These are phyloP conservation scores for Tylopilus vinaceipallidus DNA, from an alignment of 768 basidiomycete species.

Conservation along the genomic window DNA sequence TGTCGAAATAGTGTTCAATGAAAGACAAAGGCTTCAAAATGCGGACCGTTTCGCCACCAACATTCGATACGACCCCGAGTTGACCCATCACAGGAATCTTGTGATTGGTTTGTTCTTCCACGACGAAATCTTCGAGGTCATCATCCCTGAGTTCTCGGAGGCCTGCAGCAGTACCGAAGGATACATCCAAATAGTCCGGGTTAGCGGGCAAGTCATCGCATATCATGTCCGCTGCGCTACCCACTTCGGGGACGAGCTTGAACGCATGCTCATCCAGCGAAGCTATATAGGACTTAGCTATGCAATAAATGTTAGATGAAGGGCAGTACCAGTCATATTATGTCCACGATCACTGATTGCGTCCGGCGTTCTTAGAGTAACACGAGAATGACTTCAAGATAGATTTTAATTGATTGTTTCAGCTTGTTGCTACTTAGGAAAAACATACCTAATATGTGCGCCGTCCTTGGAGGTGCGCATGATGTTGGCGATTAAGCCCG, in stretches of 20 bases:
- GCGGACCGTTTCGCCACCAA: constrained; percentile 85
- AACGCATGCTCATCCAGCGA: constrained; percentile 86
- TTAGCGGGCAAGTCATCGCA: constrained; percentile 90
- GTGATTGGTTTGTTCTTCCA: constrained; percentile 18
- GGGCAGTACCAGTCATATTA: constrained; percentile 30
- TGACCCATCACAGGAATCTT: constrained; percentile 25
- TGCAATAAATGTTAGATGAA: neutral
- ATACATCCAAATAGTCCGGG: constrained; percentile 80
- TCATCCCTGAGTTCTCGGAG: constrained; percentile 71
- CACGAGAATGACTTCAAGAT: constrained; percentile 11
- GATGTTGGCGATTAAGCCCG: constrained; percentile 54
- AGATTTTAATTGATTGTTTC: neutral
- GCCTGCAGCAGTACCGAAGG: constrained; percentile 77
- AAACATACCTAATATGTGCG: constrained; percentile 26
- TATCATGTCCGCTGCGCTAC: constrained; percentile 83
- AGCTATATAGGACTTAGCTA: constrained; percentile 36
- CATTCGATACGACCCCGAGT: constrained; percentile 50
- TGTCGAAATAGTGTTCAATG: constrained; percentile 73
- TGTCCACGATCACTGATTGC: constrained; percentile 4
- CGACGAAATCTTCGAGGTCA: constrained; percentile 66
- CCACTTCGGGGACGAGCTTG: constrained; percentile 68
- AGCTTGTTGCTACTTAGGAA: neutral
- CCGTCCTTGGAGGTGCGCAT: constrained; percentile 39
- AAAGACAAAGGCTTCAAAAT: constrained; percentile 67
- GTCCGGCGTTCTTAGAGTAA: constrained; percentile 3